phyloP scores from a whole-genome alignment of 2,329 filamentous ascomycete species.

The Pyricularia pennisetigena region DNA sequence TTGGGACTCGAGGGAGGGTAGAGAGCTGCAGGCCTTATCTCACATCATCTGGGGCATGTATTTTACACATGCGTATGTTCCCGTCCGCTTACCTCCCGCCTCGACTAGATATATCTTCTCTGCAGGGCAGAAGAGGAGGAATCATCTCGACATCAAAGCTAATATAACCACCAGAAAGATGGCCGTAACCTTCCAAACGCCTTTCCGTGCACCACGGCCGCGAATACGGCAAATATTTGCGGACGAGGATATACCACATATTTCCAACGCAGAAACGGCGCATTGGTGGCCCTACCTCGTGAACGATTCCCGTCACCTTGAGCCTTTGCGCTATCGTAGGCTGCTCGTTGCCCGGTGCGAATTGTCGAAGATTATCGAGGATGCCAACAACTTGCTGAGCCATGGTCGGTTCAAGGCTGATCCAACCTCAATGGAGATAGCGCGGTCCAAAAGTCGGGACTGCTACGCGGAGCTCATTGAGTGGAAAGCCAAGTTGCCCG shows the following conservation, averaged over 20 bases:
- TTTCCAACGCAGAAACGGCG: not conserved
- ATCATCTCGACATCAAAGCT: not conserved
- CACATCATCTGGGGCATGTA: constrained; percentile 14
- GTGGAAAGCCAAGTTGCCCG: constrained; percentile 4
- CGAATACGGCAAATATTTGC: constrained; percentile 2
- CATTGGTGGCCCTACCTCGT: constrained; percentile 6
- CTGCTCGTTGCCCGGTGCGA: not conserved
- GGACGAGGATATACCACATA: not conserved
- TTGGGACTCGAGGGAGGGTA: not conserved
- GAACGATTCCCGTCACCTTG: not conserved
- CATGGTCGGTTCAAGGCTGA: not conserved
- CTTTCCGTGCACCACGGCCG: not conserved
- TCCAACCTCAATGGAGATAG: not conserved
- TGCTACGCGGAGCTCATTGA: not conserved
- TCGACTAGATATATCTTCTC: not conserved
- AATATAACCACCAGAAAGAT: not conserved
- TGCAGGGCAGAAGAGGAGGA: not conserved
- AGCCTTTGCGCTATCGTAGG: constrained; percentile 2
- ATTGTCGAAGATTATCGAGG: not conserved
- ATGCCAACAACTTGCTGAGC: not conserved
- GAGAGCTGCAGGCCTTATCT: constrained; percentile 8
- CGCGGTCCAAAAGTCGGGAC: not conserved
- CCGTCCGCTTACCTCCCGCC: not conserved
- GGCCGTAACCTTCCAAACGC: not conserved
- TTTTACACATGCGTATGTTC: constrained; percentile 12